Base-by-base conservation (phyloP, 768 basidiomycete genomes). In the Amanita polypyramis region DNA sequence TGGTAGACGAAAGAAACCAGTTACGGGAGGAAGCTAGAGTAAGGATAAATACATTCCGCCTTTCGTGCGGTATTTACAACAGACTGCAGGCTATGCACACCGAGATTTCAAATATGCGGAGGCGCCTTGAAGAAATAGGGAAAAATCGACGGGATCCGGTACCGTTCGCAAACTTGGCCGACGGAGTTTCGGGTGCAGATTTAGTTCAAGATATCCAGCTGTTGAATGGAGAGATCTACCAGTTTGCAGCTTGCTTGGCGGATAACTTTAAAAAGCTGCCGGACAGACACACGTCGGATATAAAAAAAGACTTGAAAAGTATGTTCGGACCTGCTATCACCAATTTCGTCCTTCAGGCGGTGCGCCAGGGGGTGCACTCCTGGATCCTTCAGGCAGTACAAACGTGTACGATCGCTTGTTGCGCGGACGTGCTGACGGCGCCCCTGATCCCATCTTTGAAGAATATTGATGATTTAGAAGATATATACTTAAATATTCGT, bases 171-270 rank as follows among this genome's bases (percentile, higher is more conserved):
- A 11, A 46, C 21, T 37, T 34, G 17, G 45, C 45, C 3, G 45
- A 46, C 10, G 45, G 33, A 17, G 45, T 23, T 2, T 35, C 45
- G 21, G 45, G 45, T 3, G 34, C 33, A 37, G 45, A 46, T 23
- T 19, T 46, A 4, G 37, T 46, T 37, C 12, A 11, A n/a, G 36
- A 9, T 4, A 23, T 29, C 4, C 20, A 37, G 15, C 36, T 11
- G 1, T 46, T 46, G 25, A 46, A 46, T 25, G 34, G 37, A 12
- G 45, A 46, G 34, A 29, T 46, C 20, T 46, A 37, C 34, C 45
- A 46, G 36, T 46, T 46, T 17, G 33, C 35, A 2, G 45, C 45
- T 8, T 11, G 32, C 1, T 5, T 46, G 21, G 45, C 20, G 15
- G 45, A 46, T 2, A 34, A 46, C 5, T 37, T n/a, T 25, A 4